Conservation (phyloP, 345 rosid genomes). For the Ailanthus altissimus region DNA sequence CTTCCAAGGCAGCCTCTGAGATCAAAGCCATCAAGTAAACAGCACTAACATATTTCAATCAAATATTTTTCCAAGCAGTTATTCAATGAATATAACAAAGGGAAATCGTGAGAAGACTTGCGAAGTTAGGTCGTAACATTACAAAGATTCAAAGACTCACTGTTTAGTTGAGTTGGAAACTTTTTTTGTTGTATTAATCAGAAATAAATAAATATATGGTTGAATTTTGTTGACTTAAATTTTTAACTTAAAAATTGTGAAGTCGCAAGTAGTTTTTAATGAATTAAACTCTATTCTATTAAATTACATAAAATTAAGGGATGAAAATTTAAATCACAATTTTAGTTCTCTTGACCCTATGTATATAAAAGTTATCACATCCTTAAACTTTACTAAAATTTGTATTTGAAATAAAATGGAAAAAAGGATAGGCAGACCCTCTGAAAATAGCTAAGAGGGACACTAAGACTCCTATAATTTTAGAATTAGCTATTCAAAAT, state of each 20-base stretch:
- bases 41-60: not conserved
- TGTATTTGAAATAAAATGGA: not conserved
- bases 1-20: not conserved
- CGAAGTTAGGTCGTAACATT: not conserved
- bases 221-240: too few relatives aligned
- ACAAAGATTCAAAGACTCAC: not conserved
- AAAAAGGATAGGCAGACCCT: too few relatives aligned
- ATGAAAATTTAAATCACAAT: too few relatives aligned
- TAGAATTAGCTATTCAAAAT: too few relatives aligned
- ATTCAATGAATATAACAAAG: too few relatives aligned
- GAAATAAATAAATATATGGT: not conserved
- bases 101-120: not conserved
- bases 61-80: not conserved
- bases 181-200: not conserved
- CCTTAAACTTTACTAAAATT: not conserved
- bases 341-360: too few relatives aligned
- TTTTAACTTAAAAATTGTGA: too few relatives aligned
- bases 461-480: too few relatives aligned
- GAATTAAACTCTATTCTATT: too few relatives aligned
- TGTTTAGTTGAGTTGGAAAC: not conserved
- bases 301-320: too few relatives aligned
- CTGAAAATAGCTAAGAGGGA: too few relatives aligned
- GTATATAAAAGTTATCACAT: not conserved
- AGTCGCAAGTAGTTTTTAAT: too few relatives aligned
- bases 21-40: not conserved